These are phyloP conservation scores for Drosera spatulata DNA, from an alignment of 179 eudicot species.

Conservation along the genomic window DNA sequence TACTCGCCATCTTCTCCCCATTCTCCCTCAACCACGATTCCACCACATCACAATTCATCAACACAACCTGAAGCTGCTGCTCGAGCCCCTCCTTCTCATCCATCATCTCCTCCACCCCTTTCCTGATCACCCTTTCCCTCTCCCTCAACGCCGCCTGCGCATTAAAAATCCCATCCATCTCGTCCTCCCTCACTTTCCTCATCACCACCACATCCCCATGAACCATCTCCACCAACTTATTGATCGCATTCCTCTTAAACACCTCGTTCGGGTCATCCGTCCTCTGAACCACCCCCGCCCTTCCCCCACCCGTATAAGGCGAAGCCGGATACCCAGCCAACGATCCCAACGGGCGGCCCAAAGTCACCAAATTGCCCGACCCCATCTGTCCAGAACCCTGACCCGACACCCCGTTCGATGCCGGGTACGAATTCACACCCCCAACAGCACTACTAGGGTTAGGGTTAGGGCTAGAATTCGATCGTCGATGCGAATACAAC, in stretches of 20 bases:
- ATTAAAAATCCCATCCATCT: slow-evolving; percentile 67
- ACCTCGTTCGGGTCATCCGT: slow-evolving; percentile 67
- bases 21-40: slow-evolving; percentile 77
- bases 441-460: slow-evolving; percentile 10
- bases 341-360: slow-evolving; percentile 13
- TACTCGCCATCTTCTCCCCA: slow-evolving; percentile 31
- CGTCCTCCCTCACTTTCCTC: slow-evolving; percentile 66
- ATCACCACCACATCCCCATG: slow-evolving; percentile 51
- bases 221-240: slow-evolving; percentile 61
- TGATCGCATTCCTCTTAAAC: slow-evolving; percentile 52
- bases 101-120: slow-evolving; percentile 61
- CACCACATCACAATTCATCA: slow-evolving; percentile 55
- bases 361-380: slow-evolving; percentile 11
- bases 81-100: slow-evolving; percentile 81
- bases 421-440: too few species aligned
- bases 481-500: slow-evolving; percentile 50
- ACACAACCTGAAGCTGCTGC: slow-evolving; percentile 74
- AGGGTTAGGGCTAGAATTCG: slow-evolving; percentile 9
- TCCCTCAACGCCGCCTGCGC: slow-evolving; percentile 55
- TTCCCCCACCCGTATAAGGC: slow-evolving; percentile 27
- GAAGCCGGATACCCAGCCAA: slow-evolving; percentile 33
- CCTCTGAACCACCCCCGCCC: slow-evolving; percentile 16
- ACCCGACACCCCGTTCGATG: too few species aligned
- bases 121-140: slow-evolving; percentile 37
- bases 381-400: neutral